Evolutionary conservation across 805 yeast species (phyloP).

Genomic region (Candida nonsorbophila): DNA sequence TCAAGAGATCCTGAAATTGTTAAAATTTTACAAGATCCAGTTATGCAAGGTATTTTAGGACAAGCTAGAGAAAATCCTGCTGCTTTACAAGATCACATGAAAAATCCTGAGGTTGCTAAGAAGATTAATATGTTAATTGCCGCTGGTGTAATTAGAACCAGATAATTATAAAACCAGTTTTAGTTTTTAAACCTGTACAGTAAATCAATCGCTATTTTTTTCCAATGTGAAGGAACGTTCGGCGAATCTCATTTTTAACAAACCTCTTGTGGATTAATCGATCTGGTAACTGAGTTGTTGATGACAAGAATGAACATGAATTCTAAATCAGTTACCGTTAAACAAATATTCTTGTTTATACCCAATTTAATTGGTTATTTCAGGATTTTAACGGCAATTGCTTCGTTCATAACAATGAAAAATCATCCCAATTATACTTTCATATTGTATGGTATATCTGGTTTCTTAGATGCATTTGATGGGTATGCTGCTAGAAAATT

Average conservation of each 20-base stretch:
- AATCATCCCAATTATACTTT: constrained; percentile 78
- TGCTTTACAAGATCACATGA: constrained; percentile 96
- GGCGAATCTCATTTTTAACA: too few species aligned
- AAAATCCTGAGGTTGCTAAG: constrained; percentile 85
- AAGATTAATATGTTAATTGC: constrained; percentile 88
- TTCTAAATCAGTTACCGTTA: constrained; percentile 22
- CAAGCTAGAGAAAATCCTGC: constrained; percentile 96
- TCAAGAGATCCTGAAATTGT: constrained; percentile 93
- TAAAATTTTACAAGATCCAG: constrained; percentile 84
- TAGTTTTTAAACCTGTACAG: too few species aligned
- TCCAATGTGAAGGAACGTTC: too few species aligned
- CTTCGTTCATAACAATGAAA: constrained; percentile 79
- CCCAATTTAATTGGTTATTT: constrained; percentile 91
- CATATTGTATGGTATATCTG: constrained; percentile 75
- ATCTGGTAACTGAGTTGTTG: neutral
- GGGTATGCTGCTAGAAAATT: constrained; percentile 90
- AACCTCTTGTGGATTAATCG: too few species aligned
- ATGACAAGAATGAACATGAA: neutral
- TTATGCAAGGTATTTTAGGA: constrained; percentile 89
- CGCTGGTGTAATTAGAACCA: constrained; percentile 93
- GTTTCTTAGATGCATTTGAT: constrained; percentile 91
- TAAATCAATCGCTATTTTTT: too few species aligned
- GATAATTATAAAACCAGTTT: constrained; percentile 40
- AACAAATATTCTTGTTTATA: constrained; percentile 67
- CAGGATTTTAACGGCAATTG: constrained; percentile 74